These are phyloP conservation scores for Moniliophthora roreri DNA, from an alignment of 1,284 basidiomycete species.

Conservation along the genomic window DNA sequence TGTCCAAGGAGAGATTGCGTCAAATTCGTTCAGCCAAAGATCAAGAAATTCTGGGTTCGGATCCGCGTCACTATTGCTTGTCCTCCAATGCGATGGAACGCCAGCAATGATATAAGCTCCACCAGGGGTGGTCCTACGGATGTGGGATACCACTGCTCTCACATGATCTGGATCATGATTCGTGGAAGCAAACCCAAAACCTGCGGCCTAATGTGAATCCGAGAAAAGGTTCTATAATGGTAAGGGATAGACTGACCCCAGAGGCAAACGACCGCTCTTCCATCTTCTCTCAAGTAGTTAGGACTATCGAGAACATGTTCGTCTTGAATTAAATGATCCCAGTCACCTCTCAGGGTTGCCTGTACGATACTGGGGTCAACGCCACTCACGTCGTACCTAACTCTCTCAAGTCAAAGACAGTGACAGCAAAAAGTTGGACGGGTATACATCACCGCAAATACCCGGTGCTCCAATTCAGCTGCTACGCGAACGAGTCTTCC, in stretches of 20 bases:
- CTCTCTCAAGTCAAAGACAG: slow-evolving; percentile 8
- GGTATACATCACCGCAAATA: slow-evolving; percentile 75
- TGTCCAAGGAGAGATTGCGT: slow-evolving; percentile 77
- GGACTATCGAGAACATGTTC: slow-evolving; percentile 66
- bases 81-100: slow-evolving; percentile 68
- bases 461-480: slow-evolving; percentile 71
- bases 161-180: slow-evolving; percentile 59
- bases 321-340: slow-evolving; percentile 61
- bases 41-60: slow-evolving; percentile 57
- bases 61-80: slow-evolving; percentile 64
- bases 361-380: slow-evolving; percentile 59
- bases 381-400: slow-evolving; percentile 74
- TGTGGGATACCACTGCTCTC: slow-evolving; percentile 48
- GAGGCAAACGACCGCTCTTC: slow-evolving; percentile 62
- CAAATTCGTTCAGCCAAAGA: slow-evolving; percentile 69
- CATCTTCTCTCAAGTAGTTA: slow-evolving; percentile 65
- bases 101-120: slow-evolving; percentile 73
- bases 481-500: slow-evolving; percentile 66
- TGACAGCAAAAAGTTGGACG: background rate
- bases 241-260: slow-evolving; percentile 49
- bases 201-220: slow-evolving; percentile 25
- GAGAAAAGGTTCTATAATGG: background rate
- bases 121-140: slow-evolving; percentile 61
- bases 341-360: slow-evolving; percentile 60
- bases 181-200: slow-evolving; percentile 64